Base-by-base conservation (phyloP, 2,329 filamentous ascomycete genomes). In the Colletotrichum plurivorum region DNA sequence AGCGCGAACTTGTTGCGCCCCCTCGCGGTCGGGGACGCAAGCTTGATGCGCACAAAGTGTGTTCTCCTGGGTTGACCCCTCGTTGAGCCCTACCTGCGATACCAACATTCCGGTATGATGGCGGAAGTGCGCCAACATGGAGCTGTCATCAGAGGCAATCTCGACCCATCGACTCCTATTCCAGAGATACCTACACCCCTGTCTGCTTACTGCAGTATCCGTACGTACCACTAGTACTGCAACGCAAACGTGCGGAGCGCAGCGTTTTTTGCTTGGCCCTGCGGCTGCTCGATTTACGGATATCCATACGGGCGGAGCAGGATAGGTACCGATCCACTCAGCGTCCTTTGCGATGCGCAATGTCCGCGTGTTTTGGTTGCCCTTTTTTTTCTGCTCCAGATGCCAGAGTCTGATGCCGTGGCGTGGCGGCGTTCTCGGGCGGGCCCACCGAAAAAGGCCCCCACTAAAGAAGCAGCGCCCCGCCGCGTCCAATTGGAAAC, bases 211-310 rank as follows among this genome's bases (percentile, higher is more conserved):
- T n/a, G 31, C 10, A 9, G n/a, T n/a, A 31, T 41, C n/a, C n/a
- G 31, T 55, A 55, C n/a, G n/a, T 41, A 43, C 41, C 41, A n/a
- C 16, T 15, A 15, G 41, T 43, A 43, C 41, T 43, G 16, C 41
- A 15, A 43, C 41, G 41, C 16, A 43, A 15, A 16, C 41, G 13
- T 15, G 41, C 31, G 15, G 41, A 43, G 16, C 53, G 16, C 41
- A 43, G 13, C 31, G 31, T 36, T 36, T 10, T 36, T 43, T 5
- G 3, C 39, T 53, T 52, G 51, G 43, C 58, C 53, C 45, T 54
- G 63, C 63, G 22, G 43, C 57, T 55, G 51, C 39, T 56, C 58
- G 63, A 67, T 63, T 63, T 67, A 67, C 63, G 63, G 63, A 67
- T 56, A 13, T 51, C 57, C 63, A 52, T 56, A 67, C 58, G 58